Evolutionary conservation across 768 basidiomycete species (phyloP), one percentile per base, ranked within the genome.

Genomic region (Jaapia argillacea): DNA sequence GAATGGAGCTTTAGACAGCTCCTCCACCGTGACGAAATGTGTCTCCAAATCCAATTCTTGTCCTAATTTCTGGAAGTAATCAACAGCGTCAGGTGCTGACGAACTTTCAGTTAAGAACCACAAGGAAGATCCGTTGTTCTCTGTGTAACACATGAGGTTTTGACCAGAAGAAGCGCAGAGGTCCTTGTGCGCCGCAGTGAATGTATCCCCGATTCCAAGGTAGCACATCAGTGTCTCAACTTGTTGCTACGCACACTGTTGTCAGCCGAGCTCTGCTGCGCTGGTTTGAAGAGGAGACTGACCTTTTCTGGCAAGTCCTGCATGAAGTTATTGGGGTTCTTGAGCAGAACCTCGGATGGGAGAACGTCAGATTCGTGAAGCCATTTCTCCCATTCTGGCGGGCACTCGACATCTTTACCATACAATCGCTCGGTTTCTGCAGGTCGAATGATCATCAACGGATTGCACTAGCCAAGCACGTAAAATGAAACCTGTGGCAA

Each of bases 171-270:
- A 88, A 1, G 75, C 85, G 52, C 87, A 91, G 0, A 81, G 70
- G 60, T 91, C 87, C 56, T 89, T 90, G 55, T 91, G 88, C 45
- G 76, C 82, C 1, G 87, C 81, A 0, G 88, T 91, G 57, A 77
- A 88, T 0, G 88, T 90, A 48, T 85, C 87, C 0, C 82, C 84
- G 44, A 82, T 67, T 5, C 88, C 88, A 4, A 88, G 60, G 52
- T 91, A 91, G 53, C 83, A 87, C 85, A 91, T 88, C 3, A 91
- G 62, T 0, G 85, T 88, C 53, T 89, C 81, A 2, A 86, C 75
- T 22, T 63, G 64, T 36, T 67, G 66, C 83, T 85, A 39, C 4
- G 43, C 36, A 27, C 16, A 36, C 24, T 31, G 36, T 13, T 7
- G 21, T 7, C 20, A 7, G 12, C 37, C 7, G 10, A 7, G 22